Evolutionary conservation across 2,329 filamentous ascomycete species (phyloP), one percentile per base, ranked within the genome.

Genomic region (Myriangium duriaei): DNA sequence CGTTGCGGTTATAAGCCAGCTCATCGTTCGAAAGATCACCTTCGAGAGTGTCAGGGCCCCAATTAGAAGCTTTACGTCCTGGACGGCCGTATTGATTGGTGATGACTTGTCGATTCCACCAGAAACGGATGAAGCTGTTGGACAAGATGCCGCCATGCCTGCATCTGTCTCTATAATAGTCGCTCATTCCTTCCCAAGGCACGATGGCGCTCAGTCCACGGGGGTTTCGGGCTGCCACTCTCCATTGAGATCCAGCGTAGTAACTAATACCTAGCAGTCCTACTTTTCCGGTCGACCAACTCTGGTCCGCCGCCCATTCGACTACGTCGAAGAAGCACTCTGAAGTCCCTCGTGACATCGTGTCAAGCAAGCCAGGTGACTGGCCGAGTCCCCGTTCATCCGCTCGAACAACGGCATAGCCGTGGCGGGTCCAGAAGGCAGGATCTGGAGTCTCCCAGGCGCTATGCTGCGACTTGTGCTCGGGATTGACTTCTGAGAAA

Each of bases 101-200:
- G 5, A 79, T 59, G 5, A 81, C 74, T 50, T 80, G 76, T 0
- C 74, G 64, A 48, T 79, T 67, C 75, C 75, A 80, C 76, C 76
- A 81, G 48, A 77, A 72, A 50, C 58, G 34, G 47, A 79, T 77
- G 44, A 57, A 57, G n/a, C 44, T 39, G 39, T 57, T 53, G 30
- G 50, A 53, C 14, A 57, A 32, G 24, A 57, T 56, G 39, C 61
- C 55, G 17, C 61, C 56, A 39, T 63, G 59, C n/a, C 59, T 51
- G 42, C 55, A 60, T 18, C 56, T 49, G 41, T 61, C 59, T 11
- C 69, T 60, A 44, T 70, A 72, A 45, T 70, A 71, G 42, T 72
- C 69, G 1, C 61, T 64, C 67, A 71, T 71, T 3, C 69, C 68
- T 47, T 72, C 69, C 68, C 68, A 72, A 0, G 69, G 69, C 32